phyloP scores from a whole-genome alignment of 2,329 filamentous ascomycete species.

The Coniella vitis region DNA sequence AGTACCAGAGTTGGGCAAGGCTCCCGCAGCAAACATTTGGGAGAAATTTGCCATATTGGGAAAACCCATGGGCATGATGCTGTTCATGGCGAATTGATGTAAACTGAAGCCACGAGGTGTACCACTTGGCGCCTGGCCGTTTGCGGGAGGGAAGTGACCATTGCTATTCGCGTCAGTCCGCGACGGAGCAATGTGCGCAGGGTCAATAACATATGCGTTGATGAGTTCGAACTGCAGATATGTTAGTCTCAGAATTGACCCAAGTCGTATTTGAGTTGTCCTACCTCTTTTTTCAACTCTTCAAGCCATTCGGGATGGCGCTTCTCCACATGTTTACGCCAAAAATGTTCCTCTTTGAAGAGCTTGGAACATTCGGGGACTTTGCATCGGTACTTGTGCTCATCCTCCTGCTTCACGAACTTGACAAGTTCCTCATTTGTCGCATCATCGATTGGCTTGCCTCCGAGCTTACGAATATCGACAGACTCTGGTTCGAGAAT shows the following conservation, averaged over 20 bases:
- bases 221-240: slow-evolving; percentile 68
- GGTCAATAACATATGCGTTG: slow-evolving; percentile 91
- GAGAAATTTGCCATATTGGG: slow-evolving; percentile 40
- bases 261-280: slow-evolving; percentile 21
- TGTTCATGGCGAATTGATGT: slow-evolving; percentile 58
- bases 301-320: slow-evolving; percentile 85
- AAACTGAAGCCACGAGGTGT: slow-evolving; percentile 91
- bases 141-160: slow-evolving; percentile 82
- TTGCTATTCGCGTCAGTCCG: slow-evolving; percentile 92
- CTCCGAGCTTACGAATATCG: slow-evolving; percentile 85
- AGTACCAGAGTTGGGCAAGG: slow-evolving; percentile 35
- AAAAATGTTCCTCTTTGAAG: slow-evolving; percentile 96
- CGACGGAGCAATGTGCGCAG: slow-evolving; percentile 88
- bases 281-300: slow-evolving; percentile 73
- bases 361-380: slow-evolving; percentile 93
- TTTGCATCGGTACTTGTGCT: slow-evolving; percentile 94
- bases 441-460: slow-evolving; percentile 78
- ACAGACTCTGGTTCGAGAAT: slow-evolving; percentile 84
- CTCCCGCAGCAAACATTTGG: slow-evolving; percentile 47
- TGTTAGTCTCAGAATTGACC: slow-evolving; percentile 3
- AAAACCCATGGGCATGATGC: slow-evolving; percentile 55
- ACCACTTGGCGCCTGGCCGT: slow-evolving; percentile 68
- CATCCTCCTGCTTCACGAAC: slow-evolving; percentile 93
- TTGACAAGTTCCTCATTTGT: slow-evolving; percentile 79
- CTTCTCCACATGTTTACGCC: slow-evolving; percentile 97